A percentile compares a stretch with the other conserved stretches of the same genome.
These are phyloP conservation scores for Pilatotrama ljubarskyi DNA, from an alignment of 768 basidiomycete species.

Conservation along the genomic window DNA sequence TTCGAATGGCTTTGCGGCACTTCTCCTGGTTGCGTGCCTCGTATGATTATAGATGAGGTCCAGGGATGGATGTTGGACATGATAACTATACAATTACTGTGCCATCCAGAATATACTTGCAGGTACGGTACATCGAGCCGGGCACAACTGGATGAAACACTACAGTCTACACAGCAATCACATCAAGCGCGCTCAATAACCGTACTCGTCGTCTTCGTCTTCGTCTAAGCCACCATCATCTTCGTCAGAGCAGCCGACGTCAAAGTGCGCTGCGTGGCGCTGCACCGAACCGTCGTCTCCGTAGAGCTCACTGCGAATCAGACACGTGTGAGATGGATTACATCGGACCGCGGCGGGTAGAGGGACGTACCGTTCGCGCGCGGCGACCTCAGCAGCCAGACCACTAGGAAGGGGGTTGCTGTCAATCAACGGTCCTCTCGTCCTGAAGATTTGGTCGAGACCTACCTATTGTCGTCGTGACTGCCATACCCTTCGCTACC, in stretches of 20 bases:
- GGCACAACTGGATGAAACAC: too few species aligned
- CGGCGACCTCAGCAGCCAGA: constrained; percentile 27
- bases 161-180: too few species aligned
- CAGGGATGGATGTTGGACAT: too few species aligned
- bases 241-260: neutral
- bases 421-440: neutral
- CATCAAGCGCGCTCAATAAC: too few species aligned
- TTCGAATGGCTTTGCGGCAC: too few species aligned
- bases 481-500: neutral
- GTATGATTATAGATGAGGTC: too few species aligned
- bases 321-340: neutral
- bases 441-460: neutral
- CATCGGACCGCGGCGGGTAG: too few species aligned
- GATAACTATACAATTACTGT: too few species aligned
- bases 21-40: too few species aligned
- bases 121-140: too few species aligned
- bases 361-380: constrained; percentile 29
- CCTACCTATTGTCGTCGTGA: constrained; percentile 14
- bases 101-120: too few species aligned
- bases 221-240: neutral
- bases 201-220: too few species aligned
- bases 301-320: constrained; percentile 24
- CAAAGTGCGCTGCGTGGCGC: neutral
- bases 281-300: constrained; percentile 32
- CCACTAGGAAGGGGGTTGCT: neutral